These are phyloP conservation scores for Mycena latifolia DNA, from an alignment of 768 basidiomycete species.

Conservation along the genomic window DNA sequence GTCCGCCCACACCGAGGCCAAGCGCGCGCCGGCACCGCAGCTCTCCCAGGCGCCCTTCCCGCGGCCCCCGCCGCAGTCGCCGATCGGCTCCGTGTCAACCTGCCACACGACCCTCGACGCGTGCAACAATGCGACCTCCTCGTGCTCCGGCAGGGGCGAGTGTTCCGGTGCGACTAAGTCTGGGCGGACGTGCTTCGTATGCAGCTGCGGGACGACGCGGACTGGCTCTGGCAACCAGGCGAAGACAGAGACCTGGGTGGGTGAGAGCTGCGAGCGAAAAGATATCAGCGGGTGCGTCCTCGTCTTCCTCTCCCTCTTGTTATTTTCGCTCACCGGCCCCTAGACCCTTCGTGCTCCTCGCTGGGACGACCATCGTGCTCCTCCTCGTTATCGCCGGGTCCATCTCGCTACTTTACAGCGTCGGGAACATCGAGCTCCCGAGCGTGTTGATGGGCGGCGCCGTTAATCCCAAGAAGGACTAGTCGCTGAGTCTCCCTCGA, in stretches of 20 bases:
- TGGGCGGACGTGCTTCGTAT: constrained; percentile 68
- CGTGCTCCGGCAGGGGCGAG: constrained; percentile 78
- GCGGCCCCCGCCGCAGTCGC: constrained; percentile 59
- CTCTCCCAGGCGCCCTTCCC: constrained; percentile 64
- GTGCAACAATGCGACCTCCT: constrained; percentile 72
- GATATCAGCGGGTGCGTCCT: constrained; percentile 88
- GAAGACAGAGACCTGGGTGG: constrained; percentile 78
- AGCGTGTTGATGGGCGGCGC: constrained; percentile 78
- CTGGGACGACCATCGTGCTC: constrained; percentile 75
- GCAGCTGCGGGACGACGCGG: constrained; percentile 60
- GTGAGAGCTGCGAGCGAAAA: constrained; percentile 79
- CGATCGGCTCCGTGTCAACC: constrained; percentile 69
- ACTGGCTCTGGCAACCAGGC: constrained; percentile 65
- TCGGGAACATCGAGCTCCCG: constrained; percentile 76
- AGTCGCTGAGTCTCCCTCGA: constrained; percentile 6
- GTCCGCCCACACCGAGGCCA: constrained; percentile 40
- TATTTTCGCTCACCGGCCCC: constrained; percentile 18
- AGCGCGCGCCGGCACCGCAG: constrained; percentile 55
- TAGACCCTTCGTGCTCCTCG: constrained; percentile 82
- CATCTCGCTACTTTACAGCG: constrained; percentile 71
- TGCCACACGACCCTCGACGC: constrained; percentile 69
- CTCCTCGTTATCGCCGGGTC: constrained; percentile 77
- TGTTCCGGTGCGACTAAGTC: constrained; percentile 73
- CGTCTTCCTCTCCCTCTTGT: neutral
- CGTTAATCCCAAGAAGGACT: constrained; percentile 67